Conservation (phyloP, 2,329 filamentous ascomycete genomes). For the Fusarium avenaceum region DNA sequence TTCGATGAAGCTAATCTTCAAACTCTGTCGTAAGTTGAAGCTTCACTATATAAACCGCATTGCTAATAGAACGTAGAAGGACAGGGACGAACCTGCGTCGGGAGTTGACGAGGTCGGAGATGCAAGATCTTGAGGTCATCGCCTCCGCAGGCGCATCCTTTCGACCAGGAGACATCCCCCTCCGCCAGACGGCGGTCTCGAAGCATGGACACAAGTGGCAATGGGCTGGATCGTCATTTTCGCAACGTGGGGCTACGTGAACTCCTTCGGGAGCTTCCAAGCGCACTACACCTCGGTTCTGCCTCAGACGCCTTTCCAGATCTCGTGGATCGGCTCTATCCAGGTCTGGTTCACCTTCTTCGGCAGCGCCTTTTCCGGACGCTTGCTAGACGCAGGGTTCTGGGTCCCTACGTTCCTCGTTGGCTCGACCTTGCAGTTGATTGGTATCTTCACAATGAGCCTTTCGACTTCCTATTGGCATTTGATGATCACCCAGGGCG, state of each 20-base stretch:
- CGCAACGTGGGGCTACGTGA: constrained; percentile 61
- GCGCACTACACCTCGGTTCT: constrained; percentile 56
- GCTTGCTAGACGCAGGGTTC: constrained; percentile 60
- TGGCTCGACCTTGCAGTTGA: constrained; percentile 55
- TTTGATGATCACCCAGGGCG: constrained; percentile 63
- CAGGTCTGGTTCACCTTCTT: constrained; percentile 61
- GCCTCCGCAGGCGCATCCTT: constrained; percentile 25
- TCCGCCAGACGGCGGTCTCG: constrained; percentile 48
- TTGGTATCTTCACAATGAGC: constrained; percentile 62
- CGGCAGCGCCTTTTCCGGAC: constrained; percentile 59
- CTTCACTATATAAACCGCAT: too few species aligned
- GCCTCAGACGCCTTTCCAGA: constrained; percentile 53
- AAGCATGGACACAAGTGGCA: constrained; percentile 56
- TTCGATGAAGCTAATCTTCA: not conserved
- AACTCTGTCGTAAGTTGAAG: constrained; percentile 5
- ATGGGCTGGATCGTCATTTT: constrained; percentile 59
- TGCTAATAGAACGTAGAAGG: constrained; percentile 20
- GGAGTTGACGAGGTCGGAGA: constrained; percentile 16
- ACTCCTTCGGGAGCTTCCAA: constrained; percentile 62
- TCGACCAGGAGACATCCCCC: constrained; percentile 18
- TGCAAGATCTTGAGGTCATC: constrained; percentile 26
- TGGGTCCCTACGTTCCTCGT: constrained; percentile 57
- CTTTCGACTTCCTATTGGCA: constrained; percentile 62
- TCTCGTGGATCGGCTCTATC: constrained; percentile 63
- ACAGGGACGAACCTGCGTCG: not conserved